These are phyloP conservation scores for Rosellinia necatrix DNA, from an alignment of 2,329 filamentous ascomycete species.

Conservation along the genomic window DNA sequence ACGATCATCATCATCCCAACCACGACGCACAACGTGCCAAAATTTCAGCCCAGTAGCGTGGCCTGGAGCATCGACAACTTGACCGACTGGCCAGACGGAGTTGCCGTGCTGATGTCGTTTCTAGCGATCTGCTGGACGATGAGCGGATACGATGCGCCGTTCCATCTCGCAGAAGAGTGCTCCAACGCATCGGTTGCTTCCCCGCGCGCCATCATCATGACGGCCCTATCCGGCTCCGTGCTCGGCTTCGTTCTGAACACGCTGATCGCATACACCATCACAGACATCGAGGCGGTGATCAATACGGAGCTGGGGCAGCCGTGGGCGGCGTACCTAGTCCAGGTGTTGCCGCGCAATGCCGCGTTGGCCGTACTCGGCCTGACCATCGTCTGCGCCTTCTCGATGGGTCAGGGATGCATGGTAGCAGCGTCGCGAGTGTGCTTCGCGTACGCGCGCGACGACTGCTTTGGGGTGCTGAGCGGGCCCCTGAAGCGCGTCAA, in stretches of 20 bases:
- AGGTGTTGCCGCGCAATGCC: constrained; percentile 63
- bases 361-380: constrained; percentile 66
- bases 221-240: constrained; percentile 66
- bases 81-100: constrained; percentile 69
- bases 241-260: constrained; percentile 76
- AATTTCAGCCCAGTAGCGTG: constrained; percentile 50
- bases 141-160: constrained; percentile 46
- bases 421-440: constrained; percentile 68
- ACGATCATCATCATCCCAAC: constrained; percentile 73
- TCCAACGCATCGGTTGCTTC: constrained; percentile 73
- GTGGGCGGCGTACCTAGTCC: constrained; percentile 71
- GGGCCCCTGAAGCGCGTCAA: constrained; percentile 65
- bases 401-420: constrained; percentile 76
- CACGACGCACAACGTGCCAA: constrained; percentile 55
- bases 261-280: constrained; percentile 73
- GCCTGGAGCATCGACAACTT: constrained; percentile 69
- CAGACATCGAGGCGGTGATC: constrained; percentile 63
- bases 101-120: constrained; percentile 73
- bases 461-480: constrained; percentile 65
- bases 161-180: constrained; percentile 77
- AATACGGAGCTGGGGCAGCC: constrained; percentile 67
- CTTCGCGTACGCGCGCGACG: constrained; percentile 74
- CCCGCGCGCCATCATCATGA: constrained; percentile 73
- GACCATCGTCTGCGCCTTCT: constrained; percentile 71
- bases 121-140: constrained; percentile 43